Base-by-base conservation (phyloP, 1,284 basidiomycete genomes). In the Marasmius oreades region DNA sequence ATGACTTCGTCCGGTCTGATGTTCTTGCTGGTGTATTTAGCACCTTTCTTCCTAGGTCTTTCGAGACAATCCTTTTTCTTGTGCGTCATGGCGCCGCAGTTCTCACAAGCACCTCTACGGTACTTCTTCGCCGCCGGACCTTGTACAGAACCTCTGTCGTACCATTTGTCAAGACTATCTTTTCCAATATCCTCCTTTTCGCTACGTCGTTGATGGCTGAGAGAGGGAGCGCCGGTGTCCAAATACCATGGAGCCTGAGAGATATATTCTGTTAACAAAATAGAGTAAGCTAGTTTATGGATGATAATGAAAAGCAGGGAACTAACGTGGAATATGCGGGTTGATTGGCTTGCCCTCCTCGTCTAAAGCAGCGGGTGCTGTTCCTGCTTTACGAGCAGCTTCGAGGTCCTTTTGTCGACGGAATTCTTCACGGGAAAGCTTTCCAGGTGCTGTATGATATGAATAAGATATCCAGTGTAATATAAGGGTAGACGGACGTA, bases 201-300 rank as follows among this genome's bases (percentile, higher is more conserved):
- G 61, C 84, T 85, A 68, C 90, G 58, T 18, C 58, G 90, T 74
- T 99, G 97, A 79, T 99, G 96, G 67, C 86, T 91, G 55, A 99
- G 82, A 8, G 94, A 93, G 1, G 95, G 93, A 39, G 85, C 90
- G 47, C 92, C 92, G 16, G 90, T 93, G 72, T 95, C 92, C 66
- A 98, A 84, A 72, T 98, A 99, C 97, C 97, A 99, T 62, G 97
- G 97, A 16, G 94, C 96, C 73, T 98, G 93, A 5, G 92, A 90
- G 64, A 94, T 94, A 66, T 94, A 94, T 72, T 95, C 92, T 92
- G 64, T 39, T 39, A 47, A 52, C 34, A 46, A n/a, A 18, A 18
- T 28, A 47, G 43, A n/a, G n/a, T n/a, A 56, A 59, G 42, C 26
- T 52, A 57, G 6, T 37, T 45, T 37, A 28, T 45, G 14, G 14